Conservation (phyloP, 116 monocot genomes). For the Thalassia testudinum region DNA sequence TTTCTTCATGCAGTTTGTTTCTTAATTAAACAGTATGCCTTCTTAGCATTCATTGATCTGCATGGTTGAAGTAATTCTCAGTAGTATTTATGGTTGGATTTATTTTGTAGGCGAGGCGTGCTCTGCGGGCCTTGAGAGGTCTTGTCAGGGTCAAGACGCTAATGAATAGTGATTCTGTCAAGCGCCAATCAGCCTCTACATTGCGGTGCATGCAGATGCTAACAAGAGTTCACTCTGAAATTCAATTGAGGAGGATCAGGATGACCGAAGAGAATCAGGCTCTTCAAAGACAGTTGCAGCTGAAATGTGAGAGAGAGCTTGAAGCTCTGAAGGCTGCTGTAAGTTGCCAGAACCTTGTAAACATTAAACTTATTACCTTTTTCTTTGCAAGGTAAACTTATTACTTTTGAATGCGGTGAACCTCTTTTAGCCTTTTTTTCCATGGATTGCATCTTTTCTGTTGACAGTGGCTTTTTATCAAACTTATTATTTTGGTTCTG, state of each 20-base stretch:
- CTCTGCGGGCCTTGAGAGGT: slow-evolving; percentile 58
- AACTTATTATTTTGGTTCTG: no score
- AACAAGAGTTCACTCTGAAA: slow-evolving; percentile 61
- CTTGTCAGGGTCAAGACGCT: slow-evolving; percentile 48
- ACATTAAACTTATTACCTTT: background rate
- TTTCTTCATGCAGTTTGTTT: no score
- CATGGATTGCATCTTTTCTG: no score
- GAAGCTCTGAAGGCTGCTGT: slow-evolving; percentile 33
- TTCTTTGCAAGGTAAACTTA: no score
- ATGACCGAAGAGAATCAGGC: slow-evolving; percentile 84
- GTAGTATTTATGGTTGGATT: no score
- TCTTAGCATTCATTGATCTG: no score
- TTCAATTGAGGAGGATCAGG: slow-evolving; percentile 53
- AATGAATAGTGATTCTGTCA: slow-evolving; percentile 37
- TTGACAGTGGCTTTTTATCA: no score
- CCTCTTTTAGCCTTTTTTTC: no score
- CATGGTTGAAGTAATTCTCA: no score
- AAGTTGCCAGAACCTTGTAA: background rate
- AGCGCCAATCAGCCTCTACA: slow-evolving; percentile 57
- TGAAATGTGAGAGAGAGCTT: slow-evolving; percentile 53
- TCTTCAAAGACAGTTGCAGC: slow-evolving; percentile 59
- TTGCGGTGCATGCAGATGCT: slow-evolving; percentile 63
- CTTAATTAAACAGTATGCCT: no score
- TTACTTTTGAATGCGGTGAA: no score
- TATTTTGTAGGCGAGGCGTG: slow-evolving; percentile 54